Conservation (phyloP, 257 asterid species). For the Plantago elongata region DNA sequence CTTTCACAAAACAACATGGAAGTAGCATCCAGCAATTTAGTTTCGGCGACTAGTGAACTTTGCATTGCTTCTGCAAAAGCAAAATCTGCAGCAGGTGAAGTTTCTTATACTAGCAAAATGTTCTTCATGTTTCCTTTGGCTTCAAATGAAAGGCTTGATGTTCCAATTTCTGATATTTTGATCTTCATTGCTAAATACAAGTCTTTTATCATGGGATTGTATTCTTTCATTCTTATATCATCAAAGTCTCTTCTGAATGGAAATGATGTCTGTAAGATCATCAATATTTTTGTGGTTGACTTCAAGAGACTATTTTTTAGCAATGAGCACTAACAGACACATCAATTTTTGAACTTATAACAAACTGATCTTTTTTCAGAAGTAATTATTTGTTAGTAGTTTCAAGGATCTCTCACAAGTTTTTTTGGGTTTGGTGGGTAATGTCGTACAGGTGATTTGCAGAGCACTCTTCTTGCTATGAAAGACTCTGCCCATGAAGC, state of each 20-base stretch:
- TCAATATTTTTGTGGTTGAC: neutral
- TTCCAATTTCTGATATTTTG: slow-evolving; percentile 18
- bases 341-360: no score
- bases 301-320: slow-evolving; percentile 8
- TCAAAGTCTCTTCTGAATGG: no score
- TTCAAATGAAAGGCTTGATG: slow-evolving; percentile 7
- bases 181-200: slow-evolving; percentile 1
- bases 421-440: slow-evolving; percentile 15
- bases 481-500: slow-evolving; percentile 82
- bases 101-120: slow-evolving; percentile 14
- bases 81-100: slow-evolving; percentile 81
- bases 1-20: slow-evolving; percentile 86
- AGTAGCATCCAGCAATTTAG: slow-evolving; percentile 80
- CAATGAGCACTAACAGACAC: neutral
- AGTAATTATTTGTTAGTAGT: slow-evolving; percentile 6
- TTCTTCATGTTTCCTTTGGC: slow-evolving; percentile 5
- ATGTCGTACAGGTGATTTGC: slow-evolving; percentile 65
- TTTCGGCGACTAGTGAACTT: slow-evolving; percentile 83
- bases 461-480: slow-evolving; percentile 85
- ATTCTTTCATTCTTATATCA: neutral
- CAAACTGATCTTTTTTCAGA: slow-evolving; percentile 14
- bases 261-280: slow-evolving; percentile 6
- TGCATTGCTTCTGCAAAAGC: slow-evolving; percentile 66
- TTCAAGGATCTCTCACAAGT: slow-evolving; percentile 14
- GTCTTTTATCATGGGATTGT: neutral